A percentile compares a stretch with the other conserved stretches of the same genome.
phyloP scores from a whole-genome alignment of 768 basidiomycete species.

The Termitomyces sp. region DNA sequence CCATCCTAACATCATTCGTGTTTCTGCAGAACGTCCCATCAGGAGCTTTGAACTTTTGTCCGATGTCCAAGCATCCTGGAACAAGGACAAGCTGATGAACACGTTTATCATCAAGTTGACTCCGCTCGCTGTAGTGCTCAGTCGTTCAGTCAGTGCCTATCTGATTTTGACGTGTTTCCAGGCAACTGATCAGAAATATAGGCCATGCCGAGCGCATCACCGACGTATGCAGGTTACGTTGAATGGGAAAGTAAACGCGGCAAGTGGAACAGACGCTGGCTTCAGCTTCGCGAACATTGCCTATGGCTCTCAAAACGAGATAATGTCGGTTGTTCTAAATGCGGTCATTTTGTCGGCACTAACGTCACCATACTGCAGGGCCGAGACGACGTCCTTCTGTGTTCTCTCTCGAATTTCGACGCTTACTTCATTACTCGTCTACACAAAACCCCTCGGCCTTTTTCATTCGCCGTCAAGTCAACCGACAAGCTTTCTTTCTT shows the following conservation, averaged over 20 bases:
- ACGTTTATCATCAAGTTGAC: slow-evolving; percentile 77
- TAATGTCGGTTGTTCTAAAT: slow-evolving; percentile 45
- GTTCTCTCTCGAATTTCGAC: slow-evolving; percentile 86
- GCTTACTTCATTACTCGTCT: slow-evolving; percentile 73
- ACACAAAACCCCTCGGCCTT: slow-evolving; percentile 80
- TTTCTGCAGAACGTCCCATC: slow-evolving; percentile 74
- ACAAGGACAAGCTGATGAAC: slow-evolving; percentile 76
- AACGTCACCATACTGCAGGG: slow-evolving; percentile 40
- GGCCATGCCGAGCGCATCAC: slow-evolving; percentile 40
- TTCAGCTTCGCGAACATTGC: slow-evolving; percentile 81
- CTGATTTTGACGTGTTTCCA: background rate
- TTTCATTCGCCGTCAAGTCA: slow-evolving; percentile 83
- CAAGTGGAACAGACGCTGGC: slow-evolving; percentile 93
- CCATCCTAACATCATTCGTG: slow-evolving; percentile 7
- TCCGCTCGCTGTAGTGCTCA: slow-evolving; percentile 52
- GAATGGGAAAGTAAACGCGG: slow-evolving; percentile 90
- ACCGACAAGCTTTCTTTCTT: slow-evolving; percentile 83
- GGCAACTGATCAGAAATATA: slow-evolving; percentile 13
- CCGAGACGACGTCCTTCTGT: slow-evolving; percentile 79
- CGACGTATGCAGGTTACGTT: slow-evolving; percentile 56
- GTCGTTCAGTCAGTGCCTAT: slow-evolving; percentile 45
- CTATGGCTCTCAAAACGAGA: slow-evolving; percentile 89
- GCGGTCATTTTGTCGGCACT: background rate
- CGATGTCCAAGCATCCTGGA: slow-evolving; percentile 84
- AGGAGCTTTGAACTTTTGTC: slow-evolving; percentile 80